Evolutionary conservation across 805 yeast genomes (phyloP), one percentile per base, ranked within the genome.

Genomic region (Candida endomychidarum): DNA sequence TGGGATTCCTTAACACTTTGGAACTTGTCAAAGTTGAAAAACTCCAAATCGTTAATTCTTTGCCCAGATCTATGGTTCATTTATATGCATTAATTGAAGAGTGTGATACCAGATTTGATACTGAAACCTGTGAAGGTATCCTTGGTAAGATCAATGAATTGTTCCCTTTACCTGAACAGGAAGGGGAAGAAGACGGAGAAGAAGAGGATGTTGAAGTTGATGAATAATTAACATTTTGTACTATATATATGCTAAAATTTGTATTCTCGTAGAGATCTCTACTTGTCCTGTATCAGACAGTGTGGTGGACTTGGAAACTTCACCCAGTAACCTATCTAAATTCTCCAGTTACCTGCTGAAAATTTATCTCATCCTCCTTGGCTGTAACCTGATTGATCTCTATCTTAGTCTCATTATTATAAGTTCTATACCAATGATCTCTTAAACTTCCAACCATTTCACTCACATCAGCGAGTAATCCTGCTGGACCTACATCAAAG

Each of bases 21-120:
- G 74, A 72, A 20, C 66, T 91, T 39, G 89, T 83, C 63, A 86
- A 87, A 59, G 81, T 86, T 18, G 99, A 91, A 55, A 79, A 81
- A 49, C 66, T 91, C 28, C 96, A 91, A 62, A 77, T 91, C 27
- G 74, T 90, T 41, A 90, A 91, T 58, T 70, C 81, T 6, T 71
- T 87, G 20, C 99, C 99, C 1, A 69, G 82, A 33, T 78, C 87
- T 4, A 65, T 87, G 70, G 96, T 90, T 9, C 82, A 78, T 25
- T 68, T 91, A 37, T 88, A 80, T 57, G 74, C 93, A 0, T 65
- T 91, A 20, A 80, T 91, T 1, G 99, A 91, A 56, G 98, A 93
- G 56, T 91, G 96, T 60, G 99, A 91, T 50, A 80, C 78, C 46
- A 71, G 99, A 51, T 83, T 89, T 52, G 63, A 67, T n/a, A 86